Percentiles rank a stretch among this genome's conserved stretches.
These are phyloP conservation scores for Cladobotryum mycophilum DNA, from an alignment of 2,329 filamentous ascomycete genomes.

Conservation along the genomic window DNA sequence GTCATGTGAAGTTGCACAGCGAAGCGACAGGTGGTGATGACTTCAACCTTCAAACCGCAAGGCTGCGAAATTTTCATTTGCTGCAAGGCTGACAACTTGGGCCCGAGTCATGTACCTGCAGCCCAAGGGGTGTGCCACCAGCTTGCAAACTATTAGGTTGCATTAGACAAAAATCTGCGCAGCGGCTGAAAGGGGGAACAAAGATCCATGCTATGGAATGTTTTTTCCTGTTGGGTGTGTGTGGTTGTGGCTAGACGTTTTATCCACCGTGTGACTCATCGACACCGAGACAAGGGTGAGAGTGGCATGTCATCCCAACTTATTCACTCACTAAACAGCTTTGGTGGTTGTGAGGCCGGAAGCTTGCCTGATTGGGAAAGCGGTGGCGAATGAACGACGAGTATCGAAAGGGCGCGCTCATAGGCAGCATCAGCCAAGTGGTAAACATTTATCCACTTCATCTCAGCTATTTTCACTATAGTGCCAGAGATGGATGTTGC, in stretches of 20 bases:
- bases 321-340: neutral
- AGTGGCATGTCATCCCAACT: slow-evolving; percentile 12
- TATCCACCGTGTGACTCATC: slow-evolving; percentile 22
- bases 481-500: neutral
- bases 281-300: neutral
- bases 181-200: too few relatives aligned
- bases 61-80: too few relatives aligned
- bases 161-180: too few relatives aligned
- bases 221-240: too few relatives aligned
- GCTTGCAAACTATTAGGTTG: too few relatives aligned
- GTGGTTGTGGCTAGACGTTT: neutral
- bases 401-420: neutral
- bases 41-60: too few relatives aligned
- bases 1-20: too few relatives aligned
- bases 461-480: neutral
- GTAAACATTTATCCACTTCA: neutral
- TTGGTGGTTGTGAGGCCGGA: slow-evolving; percentile 14
- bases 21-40: too few relatives aligned
- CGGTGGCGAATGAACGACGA: slow-evolving; percentile 14
- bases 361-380: slow-evolving; percentile 20
- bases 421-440: neutral
- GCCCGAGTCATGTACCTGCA: too few relatives aligned
- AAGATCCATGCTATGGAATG: too few relatives aligned
- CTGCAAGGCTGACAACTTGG: too few relatives aligned
- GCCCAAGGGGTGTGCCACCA: too few relatives aligned